A percentile compares a stretch with the other conserved stretches of the same genome.
Evolutionary conservation across 2,329 filamentous ascomycete species (phyloP).

Genomic region (Biscogniauxia mediterranea): DNA sequence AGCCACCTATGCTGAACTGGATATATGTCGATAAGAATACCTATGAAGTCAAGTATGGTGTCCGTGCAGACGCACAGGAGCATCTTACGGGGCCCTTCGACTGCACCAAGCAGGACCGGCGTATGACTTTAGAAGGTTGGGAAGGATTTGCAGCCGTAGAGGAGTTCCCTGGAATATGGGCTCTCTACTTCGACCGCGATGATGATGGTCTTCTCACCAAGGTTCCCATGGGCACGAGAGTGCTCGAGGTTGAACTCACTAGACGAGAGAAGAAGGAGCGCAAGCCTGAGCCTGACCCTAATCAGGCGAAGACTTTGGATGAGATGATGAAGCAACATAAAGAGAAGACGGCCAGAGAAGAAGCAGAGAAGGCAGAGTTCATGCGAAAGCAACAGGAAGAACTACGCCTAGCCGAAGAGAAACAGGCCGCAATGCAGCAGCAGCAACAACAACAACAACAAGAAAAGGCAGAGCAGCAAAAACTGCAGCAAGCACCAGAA

Average conservation of each 20-base stretch:
- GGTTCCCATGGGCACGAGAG: slow-evolving; percentile 44
- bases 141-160: slow-evolving; percentile 50
- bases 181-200: slow-evolving; percentile 47
- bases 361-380: slow-evolving; percentile 21
- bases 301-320: slow-evolving; percentile 28
- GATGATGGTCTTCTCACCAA: slow-evolving; percentile 44
- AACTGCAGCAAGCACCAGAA: neutral
- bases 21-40: slow-evolving; percentile 46
- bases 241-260: slow-evolving; percentile 55
- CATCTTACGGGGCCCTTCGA: slow-evolving; percentile 49
- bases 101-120: slow-evolving; percentile 50
- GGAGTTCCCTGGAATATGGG: slow-evolving; percentile 43
- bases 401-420: neutral
- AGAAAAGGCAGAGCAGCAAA: neutral
- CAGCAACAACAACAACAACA: neutral
- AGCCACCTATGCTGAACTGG: slow-evolving; percentile 51
- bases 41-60: slow-evolving; percentile 46
- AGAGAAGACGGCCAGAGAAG: slow-evolving; percentile 23
- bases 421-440: neutral
- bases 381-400: slow-evolving; percentile 8
- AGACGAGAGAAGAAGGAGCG: slow-evolving; percentile 50
- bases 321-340: slow-evolving; percentile 32
- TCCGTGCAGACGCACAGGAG: slow-evolving; percentile 40
- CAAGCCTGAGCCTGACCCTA: slow-evolving; percentile 27
- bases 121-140: slow-evolving; percentile 49